phyloP scores from a whole-genome alignment of 2,329 filamentous ascomycete species.

The Hypocrella siamensis region DNA sequence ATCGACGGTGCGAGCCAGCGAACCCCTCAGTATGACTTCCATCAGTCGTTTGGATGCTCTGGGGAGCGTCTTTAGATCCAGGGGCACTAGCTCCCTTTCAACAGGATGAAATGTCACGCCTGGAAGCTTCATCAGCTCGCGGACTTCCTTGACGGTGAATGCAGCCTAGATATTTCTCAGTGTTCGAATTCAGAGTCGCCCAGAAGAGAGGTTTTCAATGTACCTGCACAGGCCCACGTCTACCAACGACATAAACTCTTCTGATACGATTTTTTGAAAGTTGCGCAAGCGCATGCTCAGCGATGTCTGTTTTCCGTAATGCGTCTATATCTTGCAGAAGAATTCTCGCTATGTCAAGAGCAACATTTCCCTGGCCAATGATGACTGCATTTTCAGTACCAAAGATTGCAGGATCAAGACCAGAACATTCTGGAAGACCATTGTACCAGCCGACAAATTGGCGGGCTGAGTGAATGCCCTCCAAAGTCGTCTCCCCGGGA shows the following conservation, averaged over 20 bases:
- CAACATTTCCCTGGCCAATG: conserved; percentile 92
- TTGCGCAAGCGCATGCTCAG: conserved; percentile 63
- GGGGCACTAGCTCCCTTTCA: conserved; percentile 49
- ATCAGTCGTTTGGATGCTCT: conserved; percentile 63
- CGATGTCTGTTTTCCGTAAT: conserved; percentile 74
- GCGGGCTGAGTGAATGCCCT: conserved; percentile 72
- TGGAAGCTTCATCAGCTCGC: conserved; percentile 70
- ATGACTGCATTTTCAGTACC: conserved; percentile 70
- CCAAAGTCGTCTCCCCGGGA: conserved; percentile 57
- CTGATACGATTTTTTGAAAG: conserved; percentile 59
- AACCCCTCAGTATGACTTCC: conserved; percentile 68
- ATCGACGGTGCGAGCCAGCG: conserved; percentile 28
- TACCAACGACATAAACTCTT: conserved; percentile 72
- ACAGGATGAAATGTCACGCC: conserved; percentile 57
- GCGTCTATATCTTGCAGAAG: conserved; percentile 61
- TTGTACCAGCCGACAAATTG: conserved; percentile 99
- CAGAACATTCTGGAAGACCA: conserved; percentile 68
- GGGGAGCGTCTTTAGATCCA: conserved; percentile 52
- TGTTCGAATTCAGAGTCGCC: not conserved
- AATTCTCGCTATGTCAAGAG: conserved; percentile 82
- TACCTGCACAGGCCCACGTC: conserved; percentile 78
- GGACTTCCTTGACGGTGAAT: conserved; percentile 88
- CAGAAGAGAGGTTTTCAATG: conserved; percentile 7
- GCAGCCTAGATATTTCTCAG: conserved; percentile 43
- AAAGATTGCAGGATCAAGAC: conserved; percentile 57